Base-by-base conservation (phyloP, 129 eudicot genomes). In the Mikania micrantha region DNA sequence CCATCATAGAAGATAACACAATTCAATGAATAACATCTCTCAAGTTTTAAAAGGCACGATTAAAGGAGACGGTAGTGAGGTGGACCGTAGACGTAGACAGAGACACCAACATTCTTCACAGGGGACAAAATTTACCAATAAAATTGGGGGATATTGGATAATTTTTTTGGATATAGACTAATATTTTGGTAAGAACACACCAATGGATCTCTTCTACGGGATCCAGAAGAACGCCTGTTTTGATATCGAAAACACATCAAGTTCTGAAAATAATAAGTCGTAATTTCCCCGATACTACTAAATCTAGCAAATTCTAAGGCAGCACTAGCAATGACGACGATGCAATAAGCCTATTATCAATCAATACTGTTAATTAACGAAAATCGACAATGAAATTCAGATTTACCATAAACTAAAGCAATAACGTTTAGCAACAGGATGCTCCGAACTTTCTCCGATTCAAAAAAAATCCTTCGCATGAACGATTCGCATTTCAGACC, bases 371-470 rank as follows among this genome's bases (percentile, higher is more conserved):
- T 10, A 35, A 16, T 1, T 10, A 39, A 45, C 11, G 11, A 3
- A 66, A 72, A 60, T 59, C 25, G 29, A 72, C 28, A n/a, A 32
- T 6, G 6, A 35, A 29, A 74, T 45, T n/a, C 52, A 49, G 39
- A 34, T 45, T 60, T 80, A 91, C 97, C 97, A 62, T 91, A 87
- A 62, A 91, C 69, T 60, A 91, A 41, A 41, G 97, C 78, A 53
- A 85, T 81, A 64, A 79, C 74, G 67, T 91, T 91, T 19, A 91
- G 91, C 80, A 91, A 81, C 81, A 91, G 69, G 39, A 91, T 81
- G 74, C 97, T 83, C 65, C 93, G 76, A 24, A 87, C 86, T 85
- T 85, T 91, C 86, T 24, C 76, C 25, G 97, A 90, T 7, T 85
- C 87, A 53, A 87, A 80, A 5, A 81, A 59, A 34, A 83, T 74